A percentile compares a stretch with the other conserved stretches of the same genome.
These are phyloP conservation scores for Ganoderma leucocontextum DNA, from an alignment of 1,284 basidiomycete species.

Conservation along the genomic window DNA sequence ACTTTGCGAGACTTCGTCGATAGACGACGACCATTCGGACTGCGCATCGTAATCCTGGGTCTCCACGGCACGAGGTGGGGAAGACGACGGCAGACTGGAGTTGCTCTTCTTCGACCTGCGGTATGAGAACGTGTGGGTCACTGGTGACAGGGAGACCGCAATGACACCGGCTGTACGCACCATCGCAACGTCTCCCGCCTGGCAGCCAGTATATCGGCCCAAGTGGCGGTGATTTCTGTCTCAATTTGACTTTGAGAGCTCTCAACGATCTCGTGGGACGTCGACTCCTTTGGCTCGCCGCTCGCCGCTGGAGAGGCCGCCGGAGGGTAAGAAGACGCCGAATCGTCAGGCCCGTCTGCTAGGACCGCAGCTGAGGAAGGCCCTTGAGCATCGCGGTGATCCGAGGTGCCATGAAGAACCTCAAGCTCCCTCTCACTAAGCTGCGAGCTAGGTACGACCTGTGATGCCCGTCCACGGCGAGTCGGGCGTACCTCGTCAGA, in stretches of 20 bases:
- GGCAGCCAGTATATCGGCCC: slow-evolving; percentile 16
- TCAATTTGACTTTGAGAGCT: slow-evolving; percentile 35
- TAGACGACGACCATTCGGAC: slow-evolving; percentile 24
- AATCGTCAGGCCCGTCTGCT: background rate
- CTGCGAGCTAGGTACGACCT: slow-evolving; percentile 38
- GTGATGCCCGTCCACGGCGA: slow-evolving; percentile 1
- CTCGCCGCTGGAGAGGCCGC: background rate
- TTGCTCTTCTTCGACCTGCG: background rate
- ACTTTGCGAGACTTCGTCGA: slow-evolving; percentile 18
- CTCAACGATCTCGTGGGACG: slow-evolving; percentile 19
- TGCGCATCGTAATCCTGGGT: slow-evolving; percentile 29
- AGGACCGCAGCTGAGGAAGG: background rate
- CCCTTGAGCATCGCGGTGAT: background rate
- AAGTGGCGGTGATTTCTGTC: slow-evolving; percentile 20
- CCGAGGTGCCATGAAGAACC: background rate
- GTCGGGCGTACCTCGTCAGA: background rate
- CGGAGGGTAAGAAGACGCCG: background rate
- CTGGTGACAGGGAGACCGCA: background rate
- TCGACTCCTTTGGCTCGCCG: background rate
- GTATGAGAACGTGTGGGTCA: background rate
- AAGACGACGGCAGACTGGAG: slow-evolving; percentile 6
- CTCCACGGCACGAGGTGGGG: slow-evolving; percentile 12
- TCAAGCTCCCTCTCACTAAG: slow-evolving; percentile 35
- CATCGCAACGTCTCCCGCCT: slow-evolving; percentile 2
- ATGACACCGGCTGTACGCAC: slow-evolving; percentile 4